Percentiles rank a stretch among this genome's conserved stretches.
phyloP scores from a whole-genome alignment of 1,284 basidiomycete genomes.

The Thecaphora thlaspeos region DNA sequence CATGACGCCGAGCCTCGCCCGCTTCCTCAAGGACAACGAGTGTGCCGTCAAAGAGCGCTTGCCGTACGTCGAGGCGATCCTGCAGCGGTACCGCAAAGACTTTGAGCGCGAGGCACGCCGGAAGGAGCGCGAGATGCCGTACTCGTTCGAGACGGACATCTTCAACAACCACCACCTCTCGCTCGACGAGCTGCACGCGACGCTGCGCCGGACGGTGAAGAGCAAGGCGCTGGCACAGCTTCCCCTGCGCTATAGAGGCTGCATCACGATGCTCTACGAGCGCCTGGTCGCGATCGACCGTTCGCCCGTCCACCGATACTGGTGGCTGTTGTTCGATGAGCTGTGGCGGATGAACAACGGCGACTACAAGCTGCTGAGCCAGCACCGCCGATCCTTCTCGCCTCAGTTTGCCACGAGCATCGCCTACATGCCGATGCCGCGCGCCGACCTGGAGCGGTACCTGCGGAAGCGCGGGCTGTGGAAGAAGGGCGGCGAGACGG shows the following conservation, averaged over 20 bases:
- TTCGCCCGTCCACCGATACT: conserved; percentile 69
- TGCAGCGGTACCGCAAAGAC: conserved; percentile 66
- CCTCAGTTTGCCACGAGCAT: conserved; percentile 73
- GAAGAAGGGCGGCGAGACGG: conserved; percentile 61
- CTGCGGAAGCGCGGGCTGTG: conserved; percentile 67
- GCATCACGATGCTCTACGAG: conserved; percentile 66
- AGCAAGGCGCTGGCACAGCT: conserved; percentile 54
- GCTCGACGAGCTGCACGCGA: conserved; percentile 59
- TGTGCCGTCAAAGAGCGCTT: conserved; percentile 63
- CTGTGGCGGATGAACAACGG: conserved; percentile 36
- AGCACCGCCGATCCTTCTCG: conserved; percentile 69
- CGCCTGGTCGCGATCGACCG: conserved; percentile 65
- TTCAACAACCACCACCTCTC: conserved; percentile 37
- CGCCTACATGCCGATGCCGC: conserved; percentile 72
- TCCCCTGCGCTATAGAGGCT: conserved; percentile 62
- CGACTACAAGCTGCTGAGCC: conserved; percentile 63
- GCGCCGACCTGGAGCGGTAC: conserved; percentile 68
- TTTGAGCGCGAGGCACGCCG: conserved; percentile 63
- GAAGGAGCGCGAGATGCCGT: conserved; percentile 67
- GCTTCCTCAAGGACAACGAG: conserved; percentile 69
- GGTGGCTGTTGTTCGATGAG: conserved; percentile 77
- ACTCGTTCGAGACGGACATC: conserved; percentile 69
- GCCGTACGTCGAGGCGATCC: conserved; percentile 61
- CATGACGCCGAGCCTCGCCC: conserved; percentile 67
- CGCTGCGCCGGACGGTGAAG: conserved; percentile 65